Base-by-base conservation (phyloP, 1,284 basidiomycete species). In the Naganishia sp. region DNA sequence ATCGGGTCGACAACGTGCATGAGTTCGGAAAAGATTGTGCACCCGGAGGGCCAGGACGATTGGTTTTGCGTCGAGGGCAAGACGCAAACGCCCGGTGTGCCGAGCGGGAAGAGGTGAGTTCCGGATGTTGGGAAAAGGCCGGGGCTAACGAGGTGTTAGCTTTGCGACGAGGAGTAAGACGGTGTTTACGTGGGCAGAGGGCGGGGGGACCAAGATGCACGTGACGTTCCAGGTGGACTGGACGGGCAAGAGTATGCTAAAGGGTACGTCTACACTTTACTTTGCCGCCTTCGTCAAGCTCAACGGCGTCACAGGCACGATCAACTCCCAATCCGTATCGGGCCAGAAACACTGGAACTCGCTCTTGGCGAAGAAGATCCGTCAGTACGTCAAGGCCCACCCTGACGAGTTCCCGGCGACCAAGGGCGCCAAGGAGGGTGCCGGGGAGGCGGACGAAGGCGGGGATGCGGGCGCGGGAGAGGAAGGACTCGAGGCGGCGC, bases 21-120 rank as follows among this genome's bases (percentile, higher is more conserved):
- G 54, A 56, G 41, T 21, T 51, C 45, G 6, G 68, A 69, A 45
- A 41, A 55, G 45, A 66, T 66, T 55, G 25, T 66, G 28, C 54
- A 69, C 18, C 63, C 70, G 0, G 68, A 67, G 5, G 65, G 45
- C 18, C 39, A 54, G 18, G 43, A 65, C 50, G 62, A 65, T 18
- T 69, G 69, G 68, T 70, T 55, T 35, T 69, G 66, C 18, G 65
- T 69, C 15, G 43, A 66, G 39, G 68, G 67, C 7, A 58, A 45
- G 6, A 70, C 71, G 2, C 31, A 66, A 54, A 72, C 71, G 47
- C 71, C 71, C 21, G 68, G 69, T 4, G 70, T 72, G 28, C 71
- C 71, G 18, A 64, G 61, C 52, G 71, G 71, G 15, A 71, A 72
- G 62, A 69, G 63, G 64, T 70, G 47, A 54, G 60, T 60, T 25